phyloP scores from a whole-genome alignment of 352 stramenopile genomes.

The Phytophthora ohioensis region DNA sequence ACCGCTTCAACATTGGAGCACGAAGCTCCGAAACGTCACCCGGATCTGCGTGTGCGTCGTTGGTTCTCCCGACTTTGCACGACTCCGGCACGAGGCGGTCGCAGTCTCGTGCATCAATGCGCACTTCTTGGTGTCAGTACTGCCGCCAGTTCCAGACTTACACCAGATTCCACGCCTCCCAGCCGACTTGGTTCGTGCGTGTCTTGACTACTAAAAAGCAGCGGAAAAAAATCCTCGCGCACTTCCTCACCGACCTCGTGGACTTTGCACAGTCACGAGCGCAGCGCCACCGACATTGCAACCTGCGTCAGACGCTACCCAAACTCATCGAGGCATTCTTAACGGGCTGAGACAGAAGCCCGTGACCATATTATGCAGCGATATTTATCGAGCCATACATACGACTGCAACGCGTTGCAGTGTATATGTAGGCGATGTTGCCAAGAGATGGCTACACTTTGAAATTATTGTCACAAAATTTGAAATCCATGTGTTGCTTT shows the following conservation, averaged over 20 bases:
- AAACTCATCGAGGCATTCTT: slow-evolving; percentile 48
- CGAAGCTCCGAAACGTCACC: slow-evolving; percentile 15
- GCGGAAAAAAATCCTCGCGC: slow-evolving; percentile 53
- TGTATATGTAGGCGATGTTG: slow-evolving; percentile 3
- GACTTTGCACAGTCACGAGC: slow-evolving; percentile 42
- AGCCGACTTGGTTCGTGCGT: slow-evolving; percentile 52
- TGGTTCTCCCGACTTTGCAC: slow-evolving; percentile 43
- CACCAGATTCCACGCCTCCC: slow-evolving; percentile 46
- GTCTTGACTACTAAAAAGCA: slow-evolving; percentile 38
- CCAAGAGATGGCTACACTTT: slow-evolving; percentile 16
- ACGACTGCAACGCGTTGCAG: not conserved
- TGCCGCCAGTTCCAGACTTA: slow-evolving; percentile 57
- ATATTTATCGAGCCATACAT: slow-evolving; percentile 19
- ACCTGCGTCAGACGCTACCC: slow-evolving; percentile 39
- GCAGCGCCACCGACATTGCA: slow-evolving; percentile 36
- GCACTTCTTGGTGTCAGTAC: slow-evolving; percentile 58
- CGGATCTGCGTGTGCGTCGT: slow-evolving; percentile 31
- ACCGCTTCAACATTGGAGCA: slow-evolving; percentile 20
- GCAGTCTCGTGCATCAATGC: slow-evolving; percentile 45
- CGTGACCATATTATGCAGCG: not conserved
- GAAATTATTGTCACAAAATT: slow-evolving; percentile 17
- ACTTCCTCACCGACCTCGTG: slow-evolving; percentile 51
- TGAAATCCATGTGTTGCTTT: slow-evolving; percentile 17
- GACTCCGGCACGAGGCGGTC: slow-evolving; percentile 38
- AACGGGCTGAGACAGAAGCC: slow-evolving; percentile 16